Evolutionary conservation across 345 rosid genomes (phyloP), one percentile per base, ranked within the genome.

Genomic region (Corymbia maculata): DNA sequence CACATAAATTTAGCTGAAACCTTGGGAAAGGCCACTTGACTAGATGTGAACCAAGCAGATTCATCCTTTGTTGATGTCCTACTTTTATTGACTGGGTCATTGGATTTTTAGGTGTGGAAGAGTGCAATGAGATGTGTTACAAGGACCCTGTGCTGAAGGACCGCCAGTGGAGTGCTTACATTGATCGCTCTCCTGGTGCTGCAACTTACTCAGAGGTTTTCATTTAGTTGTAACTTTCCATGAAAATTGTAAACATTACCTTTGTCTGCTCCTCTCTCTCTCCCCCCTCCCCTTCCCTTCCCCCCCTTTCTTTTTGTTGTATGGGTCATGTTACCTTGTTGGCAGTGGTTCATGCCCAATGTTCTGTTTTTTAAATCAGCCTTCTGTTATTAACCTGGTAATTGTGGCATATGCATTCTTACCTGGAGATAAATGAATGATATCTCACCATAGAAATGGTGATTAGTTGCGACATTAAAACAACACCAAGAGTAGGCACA

Each of bases 71-170:
- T 75, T 4, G 15, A 75, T 75, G 22, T 42, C 13, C 84, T 6
- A 9, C 84, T 21, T 42, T 44, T 30, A 32, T 49, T 55, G 57
- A 32, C 85, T 92, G 68, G 28, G 49, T 75, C 45, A 75, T 88
- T 89, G 64, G 52, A 52, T 89, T 88, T 92, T 85, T 89, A 97
- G 99, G 99, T 91, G 88, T 96, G 93, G 91, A 85, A 57, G 97
- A 93, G 88, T 98, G 99, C 88, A 88, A 95, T 30, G 98, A 97
- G 92, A 95, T 94, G 87, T 97, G 99, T 93, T 98, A 96, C 55
- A 98, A 98, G 95, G 99, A 97, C 88, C 99, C 99, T 87, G 99
- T 98, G 55, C 89, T 98, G 80, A 98, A 98, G 93, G 98, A 98
- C 91, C 93, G 19, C 85, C 92, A 94, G 89, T 98, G 99, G 99